These are phyloP conservation scores for Aspergillus brasiliensis DNA, from an alignment of 2,329 filamentous ascomycete species.

Conservation along the genomic window DNA sequence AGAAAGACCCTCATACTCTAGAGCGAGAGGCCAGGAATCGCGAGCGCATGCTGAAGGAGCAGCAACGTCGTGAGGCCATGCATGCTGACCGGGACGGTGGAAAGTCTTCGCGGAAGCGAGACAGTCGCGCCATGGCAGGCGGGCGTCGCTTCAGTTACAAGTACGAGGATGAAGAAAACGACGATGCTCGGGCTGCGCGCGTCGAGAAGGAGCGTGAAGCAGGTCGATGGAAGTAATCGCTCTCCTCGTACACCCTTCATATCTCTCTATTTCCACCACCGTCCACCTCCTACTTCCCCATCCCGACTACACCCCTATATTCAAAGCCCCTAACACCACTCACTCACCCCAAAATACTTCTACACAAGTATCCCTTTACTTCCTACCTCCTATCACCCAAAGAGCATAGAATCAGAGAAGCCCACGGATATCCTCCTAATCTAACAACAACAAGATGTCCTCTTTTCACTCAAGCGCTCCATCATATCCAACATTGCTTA, in stretches of 20 bases:
- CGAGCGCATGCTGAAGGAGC: constrained; percentile 66
- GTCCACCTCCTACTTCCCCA: background rate
- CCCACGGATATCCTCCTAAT: background rate
- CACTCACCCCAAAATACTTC: no score
- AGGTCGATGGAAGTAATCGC: constrained; percentile 29
- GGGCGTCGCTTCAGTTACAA: constrained; percentile 51
- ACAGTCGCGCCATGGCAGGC: constrained; percentile 31
- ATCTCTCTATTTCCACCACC: background rate
- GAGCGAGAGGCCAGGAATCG: constrained; percentile 69
- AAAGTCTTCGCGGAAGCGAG: constrained; percentile 37
- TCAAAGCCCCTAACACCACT: background rate
- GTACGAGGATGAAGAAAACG: constrained; percentile 51
- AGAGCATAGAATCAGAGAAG: background rate
- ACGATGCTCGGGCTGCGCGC: constrained; percentile 36
- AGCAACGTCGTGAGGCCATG: constrained; percentile 63
- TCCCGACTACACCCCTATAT: background rate
- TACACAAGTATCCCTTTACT: background rate
- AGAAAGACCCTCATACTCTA: constrained; percentile 70
- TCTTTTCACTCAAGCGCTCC: no score
- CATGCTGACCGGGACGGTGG: constrained; percentile 29
- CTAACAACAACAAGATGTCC: background rate
- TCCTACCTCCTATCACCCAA: background rate
- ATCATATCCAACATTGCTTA: no score
- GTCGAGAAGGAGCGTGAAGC: constrained; percentile 46
- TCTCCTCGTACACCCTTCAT: background rate